Conservation (phyloP, 108 stramenopile species). For the Craspedostauros australis region DNA sequence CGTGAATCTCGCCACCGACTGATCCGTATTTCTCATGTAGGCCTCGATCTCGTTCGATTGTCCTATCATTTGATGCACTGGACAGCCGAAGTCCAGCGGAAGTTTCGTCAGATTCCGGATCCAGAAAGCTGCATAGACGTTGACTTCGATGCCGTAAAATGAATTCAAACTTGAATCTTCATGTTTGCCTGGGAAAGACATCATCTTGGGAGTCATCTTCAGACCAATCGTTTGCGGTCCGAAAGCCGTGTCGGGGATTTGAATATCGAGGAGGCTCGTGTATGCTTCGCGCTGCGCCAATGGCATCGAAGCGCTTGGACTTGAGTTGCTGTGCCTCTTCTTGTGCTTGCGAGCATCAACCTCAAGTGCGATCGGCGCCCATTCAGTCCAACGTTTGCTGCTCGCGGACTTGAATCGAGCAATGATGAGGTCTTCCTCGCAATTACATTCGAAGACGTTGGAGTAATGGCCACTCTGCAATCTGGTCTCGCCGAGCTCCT, state of each 20-base stretch:
- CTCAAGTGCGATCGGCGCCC: constrained; percentile 15
- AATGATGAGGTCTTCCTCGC: background rate
- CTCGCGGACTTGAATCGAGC: constrained; percentile 17
- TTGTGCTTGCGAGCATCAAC: background rate
- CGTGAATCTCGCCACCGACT: constrained; percentile 29
- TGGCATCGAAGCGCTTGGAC: too few species aligned
- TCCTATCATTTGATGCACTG: constrained; percentile 31
- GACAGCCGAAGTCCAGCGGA: constrained; percentile 53
- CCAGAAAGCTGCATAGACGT: constrained; percentile 64
- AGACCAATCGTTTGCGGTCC: constrained; percentile 51
- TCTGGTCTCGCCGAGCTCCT: background rate
- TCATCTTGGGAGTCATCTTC: constrained; percentile 44
- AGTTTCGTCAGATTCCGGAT: constrained; percentile 51
- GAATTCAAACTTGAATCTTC: constrained; percentile 6
- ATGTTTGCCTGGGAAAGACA: background rate
- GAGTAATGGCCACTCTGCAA: constrained; percentile 28
- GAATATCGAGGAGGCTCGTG: constrained; percentile 44
- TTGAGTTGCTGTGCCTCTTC: too few species aligned
- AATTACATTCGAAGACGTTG: constrained; percentile 33
- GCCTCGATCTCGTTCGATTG: background rate
- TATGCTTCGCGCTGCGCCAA: too few species aligned
- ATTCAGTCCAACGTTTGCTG: constrained; percentile 22
- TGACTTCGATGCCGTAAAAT: constrained; percentile 45
- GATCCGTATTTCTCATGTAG: constrained; percentile 7
- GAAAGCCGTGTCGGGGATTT: constrained; percentile 25